phyloP scores from a whole-genome alignment of 2,329 filamentous ascomycete genomes.

The Ophiocordyceps camponoti-floridani region DNA sequence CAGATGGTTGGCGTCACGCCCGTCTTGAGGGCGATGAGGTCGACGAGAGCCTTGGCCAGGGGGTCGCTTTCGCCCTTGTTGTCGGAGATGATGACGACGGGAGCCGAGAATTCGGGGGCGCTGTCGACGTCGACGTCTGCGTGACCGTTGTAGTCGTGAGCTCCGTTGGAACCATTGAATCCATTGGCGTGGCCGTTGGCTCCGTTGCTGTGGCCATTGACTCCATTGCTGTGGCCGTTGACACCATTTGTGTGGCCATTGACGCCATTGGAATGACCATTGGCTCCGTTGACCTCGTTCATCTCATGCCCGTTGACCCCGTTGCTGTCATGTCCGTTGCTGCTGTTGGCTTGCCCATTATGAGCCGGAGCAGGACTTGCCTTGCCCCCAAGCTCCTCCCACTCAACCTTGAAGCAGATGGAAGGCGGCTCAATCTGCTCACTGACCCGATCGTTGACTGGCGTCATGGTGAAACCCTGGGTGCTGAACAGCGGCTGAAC shows the following conservation, averaged over 20 bases:
- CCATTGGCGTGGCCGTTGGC: not conserved
- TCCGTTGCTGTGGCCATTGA: not conserved
- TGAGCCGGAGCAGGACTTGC: not conserved
- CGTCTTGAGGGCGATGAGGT: constrained; percentile 7
- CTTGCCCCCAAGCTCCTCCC: constrained; percentile 17
- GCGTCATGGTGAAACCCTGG: constrained; percentile 20
- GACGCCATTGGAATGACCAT: not conserved
- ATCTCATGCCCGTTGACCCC: not conserved
- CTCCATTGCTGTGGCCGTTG: not conserved
- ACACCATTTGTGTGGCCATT: not conserved
- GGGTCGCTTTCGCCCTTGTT: constrained; percentile 3
- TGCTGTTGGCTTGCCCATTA: not conserved
- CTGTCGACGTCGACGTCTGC: not conserved
- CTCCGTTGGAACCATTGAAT: not conserved
- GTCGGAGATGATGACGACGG: constrained; percentile 10
- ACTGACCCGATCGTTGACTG: constrained; percentile 17
- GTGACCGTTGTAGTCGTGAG: not conserved
- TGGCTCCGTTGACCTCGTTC: constrained; percentile 1
- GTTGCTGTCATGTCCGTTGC: not conserved
- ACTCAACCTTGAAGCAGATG: constrained; percentile 26
- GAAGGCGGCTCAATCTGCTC: constrained; percentile 7
- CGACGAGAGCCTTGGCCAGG: constrained; percentile 5
- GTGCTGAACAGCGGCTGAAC: constrained; percentile 15
- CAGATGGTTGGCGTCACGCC: constrained; percentile 6
- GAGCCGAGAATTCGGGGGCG: constrained; percentile 1